Conservation (phyloP, 441 rosid species). For the Mallotus japonicus region DNA sequence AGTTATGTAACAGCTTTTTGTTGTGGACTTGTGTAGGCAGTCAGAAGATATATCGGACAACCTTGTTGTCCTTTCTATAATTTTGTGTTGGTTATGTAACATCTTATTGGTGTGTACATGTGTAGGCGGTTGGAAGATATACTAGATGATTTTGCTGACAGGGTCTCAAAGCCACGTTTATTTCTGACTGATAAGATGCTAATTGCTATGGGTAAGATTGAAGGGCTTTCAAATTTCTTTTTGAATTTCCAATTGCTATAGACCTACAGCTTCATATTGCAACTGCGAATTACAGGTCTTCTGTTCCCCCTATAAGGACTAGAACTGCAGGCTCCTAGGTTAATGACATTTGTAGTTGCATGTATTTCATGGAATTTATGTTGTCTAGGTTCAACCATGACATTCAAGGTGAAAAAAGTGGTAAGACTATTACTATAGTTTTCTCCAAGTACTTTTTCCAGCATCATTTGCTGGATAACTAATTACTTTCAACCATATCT, state of each 20-base stretch:
- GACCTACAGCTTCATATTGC: background rate
- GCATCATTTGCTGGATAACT: background rate
- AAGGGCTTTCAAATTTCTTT: conserved; percentile 7
- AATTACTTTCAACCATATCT: background rate
- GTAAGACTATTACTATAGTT: background rate
- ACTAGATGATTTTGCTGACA: conserved; percentile 93
- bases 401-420: background rate
- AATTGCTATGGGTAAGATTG: conserved; percentile 74
- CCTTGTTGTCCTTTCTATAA: conserved; percentile 35
- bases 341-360: background rate
- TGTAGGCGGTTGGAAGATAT: conserved; percentile 77
- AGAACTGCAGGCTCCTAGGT: background rate
- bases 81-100: conserved; percentile 20
- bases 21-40: conserved; percentile 45
- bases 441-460: background rate
- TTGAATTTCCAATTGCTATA: conserved; percentile 2
- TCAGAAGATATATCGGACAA: conserved; percentile 84
- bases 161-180: conserved; percentile 78
- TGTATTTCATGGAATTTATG: background rate
- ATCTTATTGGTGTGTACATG: conserved; percentile 19
- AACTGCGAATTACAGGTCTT: background rate
- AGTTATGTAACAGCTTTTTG: conserved; percentile 15
- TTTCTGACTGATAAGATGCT: conserved; percentile 87
- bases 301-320: background rate
- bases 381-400: conserved; percentile 1